Percentiles rank a stretch among this genome's conserved stretches.
Evolutionary conservation across 352 stramenopile species (phyloP).

Genomic region (Globisporangium splendens): DNA sequence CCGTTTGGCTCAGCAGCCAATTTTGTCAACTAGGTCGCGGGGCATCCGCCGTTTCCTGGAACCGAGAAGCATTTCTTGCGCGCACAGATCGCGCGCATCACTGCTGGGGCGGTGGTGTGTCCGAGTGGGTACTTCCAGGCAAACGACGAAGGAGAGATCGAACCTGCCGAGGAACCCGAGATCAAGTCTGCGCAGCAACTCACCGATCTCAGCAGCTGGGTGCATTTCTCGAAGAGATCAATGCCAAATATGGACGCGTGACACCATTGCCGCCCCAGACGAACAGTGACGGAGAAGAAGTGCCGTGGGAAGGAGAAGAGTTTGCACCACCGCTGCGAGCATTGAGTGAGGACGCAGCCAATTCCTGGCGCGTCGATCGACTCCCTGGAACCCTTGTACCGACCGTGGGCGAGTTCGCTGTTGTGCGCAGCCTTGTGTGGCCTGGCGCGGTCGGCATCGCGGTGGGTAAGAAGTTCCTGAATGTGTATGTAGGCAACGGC

Average conservation of each 20-base stretch:
- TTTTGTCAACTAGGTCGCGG: constrained; percentile 22
- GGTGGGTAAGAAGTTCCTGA: constrained; percentile 85
- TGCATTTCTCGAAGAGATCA: constrained; percentile 88
- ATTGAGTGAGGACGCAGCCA: constrained; percentile 61
- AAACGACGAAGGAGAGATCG: constrained; percentile 68
- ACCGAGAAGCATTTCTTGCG: constrained; percentile 84
- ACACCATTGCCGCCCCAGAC: constrained; percentile 65
- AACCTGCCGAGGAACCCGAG: constrained; percentile 61
- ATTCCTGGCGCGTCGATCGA: constrained; percentile 73
- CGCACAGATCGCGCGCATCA: constrained; percentile 89
- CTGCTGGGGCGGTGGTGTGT: constrained; percentile 70
- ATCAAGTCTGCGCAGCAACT: constrained; percentile 76
- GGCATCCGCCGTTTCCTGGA: constrained; percentile 88
- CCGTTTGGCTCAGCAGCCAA: too few relatives aligned
- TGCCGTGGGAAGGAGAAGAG: constrained; percentile 62
- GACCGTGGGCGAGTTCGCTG: constrained; percentile 50
- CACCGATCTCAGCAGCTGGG: constrained; percentile 68
- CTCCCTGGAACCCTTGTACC: constrained; percentile 65
- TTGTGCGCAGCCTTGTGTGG: constrained; percentile 80
- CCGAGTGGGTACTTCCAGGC: constrained; percentile 84
- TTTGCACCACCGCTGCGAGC: constrained; percentile 53
- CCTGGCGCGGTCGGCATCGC: constrained; percentile 86
- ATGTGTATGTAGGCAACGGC: constrained; percentile 87
- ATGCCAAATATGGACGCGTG: constrained; percentile 71
- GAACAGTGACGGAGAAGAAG: constrained; percentile 69